Conservation (phyloP, 306 rosid genomes). For the Vicia villosa region DNA sequence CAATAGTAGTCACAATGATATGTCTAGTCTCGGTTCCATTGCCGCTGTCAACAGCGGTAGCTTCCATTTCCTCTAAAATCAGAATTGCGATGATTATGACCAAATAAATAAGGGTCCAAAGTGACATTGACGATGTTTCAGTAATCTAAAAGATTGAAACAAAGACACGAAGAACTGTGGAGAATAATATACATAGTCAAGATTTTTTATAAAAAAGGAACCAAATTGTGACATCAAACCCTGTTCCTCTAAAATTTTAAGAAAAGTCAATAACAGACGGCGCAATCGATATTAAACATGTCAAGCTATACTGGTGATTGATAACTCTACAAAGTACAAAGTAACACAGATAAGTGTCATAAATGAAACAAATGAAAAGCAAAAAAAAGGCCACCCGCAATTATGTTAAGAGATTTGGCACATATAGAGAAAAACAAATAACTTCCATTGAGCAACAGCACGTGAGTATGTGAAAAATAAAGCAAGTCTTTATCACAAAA, state of each 20-base stretch:
- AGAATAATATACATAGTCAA: conserved; percentile 8
- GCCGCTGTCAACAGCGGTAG: no score
- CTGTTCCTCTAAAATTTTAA: conserved; percentile 18
- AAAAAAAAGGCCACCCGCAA: not conserved
- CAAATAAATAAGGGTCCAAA: conserved; percentile 6
- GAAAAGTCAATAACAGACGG: not conserved
- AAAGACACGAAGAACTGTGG: not conserved
- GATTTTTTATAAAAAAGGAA: not conserved
- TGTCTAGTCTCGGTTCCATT: no score
- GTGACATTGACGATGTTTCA: conserved; percentile 6
- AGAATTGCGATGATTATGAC: no score
- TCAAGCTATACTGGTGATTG: not conserved
- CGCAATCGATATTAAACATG: not conserved
- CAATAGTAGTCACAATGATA: no score
- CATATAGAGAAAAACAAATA: not conserved
- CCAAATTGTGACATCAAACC: not conserved
- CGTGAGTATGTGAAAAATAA: conserved; percentile 2
- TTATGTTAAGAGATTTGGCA: conserved; percentile 16
- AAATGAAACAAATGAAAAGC: conserved; percentile 1
- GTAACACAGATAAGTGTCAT: not conserved
- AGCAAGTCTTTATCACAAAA: conserved; percentile 1
- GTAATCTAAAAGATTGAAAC: not conserved
- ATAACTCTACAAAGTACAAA: not conserved
- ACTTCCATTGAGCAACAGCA: conserved; percentile 9
- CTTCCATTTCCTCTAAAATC: no score